Evolutionary conservation across 495 filamentous ascomycete genomes (phyloP), one percentile per base, ranked within the genome.

Genomic region (Talaromyces proteolyticus): DNA sequence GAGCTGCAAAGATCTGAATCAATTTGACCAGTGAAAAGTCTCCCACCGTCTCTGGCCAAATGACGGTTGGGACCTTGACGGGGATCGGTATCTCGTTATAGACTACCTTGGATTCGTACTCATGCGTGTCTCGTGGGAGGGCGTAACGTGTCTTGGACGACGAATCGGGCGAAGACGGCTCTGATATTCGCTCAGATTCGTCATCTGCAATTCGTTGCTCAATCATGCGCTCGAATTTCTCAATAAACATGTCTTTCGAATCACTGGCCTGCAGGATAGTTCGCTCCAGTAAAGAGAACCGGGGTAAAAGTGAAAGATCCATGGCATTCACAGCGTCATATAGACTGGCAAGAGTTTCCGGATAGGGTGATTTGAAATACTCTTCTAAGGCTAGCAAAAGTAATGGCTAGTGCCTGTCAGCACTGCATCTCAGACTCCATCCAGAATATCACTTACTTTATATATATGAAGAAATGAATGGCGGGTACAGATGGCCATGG

Each of bases 391-490:
- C 93, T n/a, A 99, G 72, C 49, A 99, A 75, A 43, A 99, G 78
- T 17, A 99, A 79, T 51, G 93, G 93, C 88, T 95, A 54, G 34
- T 47, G 4, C 20, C 50, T 18, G 59, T 69, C 49, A 67, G 61
- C 42, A 44, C 17, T 11, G 1, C 36, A 36, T 6, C 42, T 52
- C 69, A 41, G 58, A 89, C 89, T 79, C 96, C 96, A 68, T 48
- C 24, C n/a, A n/a, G n/a, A 18, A 7, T 34, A 22, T 10, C 44
- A 53, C 70, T 44, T 60, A 89, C 89, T 79, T 97, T 98, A 68
- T 97, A 98, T 50, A 98, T 97, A 66, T 98, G 92, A 45, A 98
- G 76, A 63, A 98, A 98, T n/a, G 93, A 91, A 72, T 98, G 93
- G 42, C 92, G 75, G 4, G 93, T 98, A 69, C 93, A 98, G 55